Base-by-base conservation (phyloP, 805 yeast species). In the Yamadazyma tumulicola region DNA sequence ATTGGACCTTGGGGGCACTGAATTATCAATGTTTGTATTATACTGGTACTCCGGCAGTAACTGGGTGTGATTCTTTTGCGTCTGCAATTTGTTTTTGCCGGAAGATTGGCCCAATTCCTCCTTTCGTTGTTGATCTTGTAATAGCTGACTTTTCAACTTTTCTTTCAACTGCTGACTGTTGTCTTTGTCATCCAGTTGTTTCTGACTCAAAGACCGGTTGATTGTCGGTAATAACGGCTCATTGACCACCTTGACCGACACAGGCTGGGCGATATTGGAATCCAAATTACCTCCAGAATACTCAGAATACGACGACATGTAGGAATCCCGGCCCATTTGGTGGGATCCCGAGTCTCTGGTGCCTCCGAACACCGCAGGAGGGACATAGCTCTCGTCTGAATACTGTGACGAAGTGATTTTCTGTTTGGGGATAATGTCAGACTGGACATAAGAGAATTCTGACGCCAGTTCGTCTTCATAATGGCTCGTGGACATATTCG, bases 1-100 rank as follows among this genome's bases (percentile, higher is more conserved):
- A 5, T 51, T 51, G 23, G 68, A 64, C 34, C 72, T 52, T 1
- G 68, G 59, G 2, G 72, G 72, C 2, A 67, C 49, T 3, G 66
- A 48, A 5, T 49, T 49, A 26, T 63, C 69, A 22, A 65, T 49
- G 15, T 44, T 54, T 8, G 72, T 67, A 33, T 50, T 52, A 39
- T 58, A 58, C 10, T 59, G 46, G 14, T 45, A 31, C 33, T 54
- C 59, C 1, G 72, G 72, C 16, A 31, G 34, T 12, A 43, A 28
- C 12, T 31, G 30, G 9, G 44, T 26, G 12, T 38, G 33, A 10
- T 39, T 43, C 14, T 37, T 37, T 17, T 32, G 24, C 12, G 37
- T 43, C 4, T 16, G n/a, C 5, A 34, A 16, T 23, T 22, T 34
- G 12, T 4, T 31, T 19, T 11, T 19, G 41, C 41, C 12, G 23